Conservation (phyloP, 768 basidiomycete species). For the Arthromyces matolae region DNA sequence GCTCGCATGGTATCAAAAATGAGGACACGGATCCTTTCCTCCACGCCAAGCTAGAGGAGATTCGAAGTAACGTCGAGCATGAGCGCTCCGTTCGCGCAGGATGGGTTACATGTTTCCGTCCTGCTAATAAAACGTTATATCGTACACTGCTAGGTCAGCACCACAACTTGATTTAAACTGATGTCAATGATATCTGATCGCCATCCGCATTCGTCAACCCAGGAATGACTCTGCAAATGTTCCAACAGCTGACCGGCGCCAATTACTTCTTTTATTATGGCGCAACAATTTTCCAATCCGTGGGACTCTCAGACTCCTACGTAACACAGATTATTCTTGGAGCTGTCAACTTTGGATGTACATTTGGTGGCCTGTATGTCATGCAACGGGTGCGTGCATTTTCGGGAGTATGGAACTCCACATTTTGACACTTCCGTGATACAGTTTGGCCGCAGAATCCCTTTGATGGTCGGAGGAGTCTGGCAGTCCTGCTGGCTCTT, state of each 20-base stretch:
- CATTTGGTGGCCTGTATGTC: conserved; percentile 69
- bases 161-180: no score
- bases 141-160: conserved; percentile 49
- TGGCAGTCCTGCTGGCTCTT: conserved; percentile 74
- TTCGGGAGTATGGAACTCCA: background rate
- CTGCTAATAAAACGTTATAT: conserved; percentile 55
- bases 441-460: conserved; percentile 60
- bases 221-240: conserved; percentile 61
- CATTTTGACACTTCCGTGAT: background rate
- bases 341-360: conserved; percentile 67
- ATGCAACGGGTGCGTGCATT: conserved; percentile 53
- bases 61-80: conserved; percentile 44
- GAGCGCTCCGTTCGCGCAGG: conserved; percentile 45
- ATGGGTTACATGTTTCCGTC: conserved; percentile 69
- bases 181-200: no score
- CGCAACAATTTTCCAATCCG: conserved; percentile 63
- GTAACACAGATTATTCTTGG: conserved; percentile 76
- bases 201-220: conserved; percentile 4
- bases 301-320: conserved; percentile 65
- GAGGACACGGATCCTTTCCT: conserved; percentile 40
- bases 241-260: conserved; percentile 71
- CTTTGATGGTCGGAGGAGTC: conserved; percentile 63
- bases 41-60: conserved; percentile 50
- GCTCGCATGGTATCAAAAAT: conserved; percentile 45
- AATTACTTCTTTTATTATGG: conserved; percentile 70